These are phyloP conservation scores for Chaetoscypha palmicola DNA, from an alignment of 2,329 filamentous ascomycete genomes.

Conservation along the genomic window DNA sequence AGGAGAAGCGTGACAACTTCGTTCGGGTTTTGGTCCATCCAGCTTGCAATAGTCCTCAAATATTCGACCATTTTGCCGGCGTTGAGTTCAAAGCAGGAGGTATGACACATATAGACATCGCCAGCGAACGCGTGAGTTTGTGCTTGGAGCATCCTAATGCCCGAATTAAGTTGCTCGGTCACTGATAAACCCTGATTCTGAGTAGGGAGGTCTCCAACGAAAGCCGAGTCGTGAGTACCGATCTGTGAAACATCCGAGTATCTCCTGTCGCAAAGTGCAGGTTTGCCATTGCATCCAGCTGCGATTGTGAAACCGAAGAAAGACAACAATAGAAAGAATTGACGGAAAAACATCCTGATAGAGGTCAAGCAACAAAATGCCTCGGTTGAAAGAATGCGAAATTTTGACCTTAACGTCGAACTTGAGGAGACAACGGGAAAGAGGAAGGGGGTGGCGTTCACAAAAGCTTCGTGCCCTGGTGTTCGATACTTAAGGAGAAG, in stretches of 20 bases:
- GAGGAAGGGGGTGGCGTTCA: too few species aligned
- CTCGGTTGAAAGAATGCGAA: too few species aligned
- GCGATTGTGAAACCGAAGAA: background rate
- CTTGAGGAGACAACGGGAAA: too few species aligned
- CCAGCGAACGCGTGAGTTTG: constrained; percentile 35
- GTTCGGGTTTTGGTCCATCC: constrained; percentile 50
- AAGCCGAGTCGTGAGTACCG: constrained; percentile 55
- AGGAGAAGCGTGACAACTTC: constrained; percentile 60
- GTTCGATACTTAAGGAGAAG: too few species aligned
- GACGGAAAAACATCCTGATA: background rate
- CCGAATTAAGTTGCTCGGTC: constrained; percentile 52
- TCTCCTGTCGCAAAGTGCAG: constrained; percentile 59
- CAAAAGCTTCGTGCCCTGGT: too few species aligned
- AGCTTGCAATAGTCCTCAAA: constrained; percentile 48
- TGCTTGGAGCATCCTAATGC: constrained; percentile 59
- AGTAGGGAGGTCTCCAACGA: constrained; percentile 26
- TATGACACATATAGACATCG: constrained; percentile 42
- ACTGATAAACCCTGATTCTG: constrained; percentile 53
- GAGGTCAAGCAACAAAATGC: too few species aligned
- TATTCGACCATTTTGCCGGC: constrained; percentile 50
- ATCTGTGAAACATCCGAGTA: constrained; percentile 74
- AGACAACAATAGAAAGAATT: background rate
- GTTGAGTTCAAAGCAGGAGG: constrained; percentile 51
- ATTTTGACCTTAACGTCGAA: too few species aligned
- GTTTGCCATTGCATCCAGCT: constrained; percentile 66